Evolutionary conservation across 2,329 filamentous ascomycete species (phyloP).

Genomic region (Botrytis porri): DNA sequence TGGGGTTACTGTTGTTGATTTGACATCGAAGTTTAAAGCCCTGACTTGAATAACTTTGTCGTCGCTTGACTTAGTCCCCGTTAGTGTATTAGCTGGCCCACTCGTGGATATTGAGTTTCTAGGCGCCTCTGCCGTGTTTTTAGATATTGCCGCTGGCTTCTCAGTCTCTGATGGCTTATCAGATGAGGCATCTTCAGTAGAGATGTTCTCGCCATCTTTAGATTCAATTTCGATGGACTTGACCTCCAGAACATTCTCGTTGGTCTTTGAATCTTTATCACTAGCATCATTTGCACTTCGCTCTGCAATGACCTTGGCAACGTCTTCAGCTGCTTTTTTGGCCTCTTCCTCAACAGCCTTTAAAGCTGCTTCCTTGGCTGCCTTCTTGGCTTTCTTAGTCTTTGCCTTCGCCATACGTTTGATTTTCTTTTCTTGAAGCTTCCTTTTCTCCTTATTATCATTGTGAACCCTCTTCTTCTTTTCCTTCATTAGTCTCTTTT

Average conservation of each 20-base stretch:
- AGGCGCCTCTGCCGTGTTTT: background rate
- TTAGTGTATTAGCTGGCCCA: background rate
- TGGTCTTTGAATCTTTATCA: constrained; percentile 10
- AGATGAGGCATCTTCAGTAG: background rate
- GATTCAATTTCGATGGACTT: background rate
- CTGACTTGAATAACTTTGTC: constrained; percentile 10
- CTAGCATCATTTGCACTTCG: background rate
- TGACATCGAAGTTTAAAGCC: background rate
- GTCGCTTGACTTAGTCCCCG: background rate
- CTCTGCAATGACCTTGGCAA: background rate
- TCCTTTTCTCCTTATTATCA: constrained; percentile 24
- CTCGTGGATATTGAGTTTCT: background rate
- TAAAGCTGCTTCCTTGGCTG: constrained; percentile 18
- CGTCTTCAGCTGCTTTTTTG: background rate
- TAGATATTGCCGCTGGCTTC: background rate
- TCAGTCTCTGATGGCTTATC: background rate
- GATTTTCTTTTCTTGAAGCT: constrained; percentile 15
- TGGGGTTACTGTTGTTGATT: background rate
- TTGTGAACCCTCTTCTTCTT: constrained; percentile 32
- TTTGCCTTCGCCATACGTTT: constrained; percentile 24
- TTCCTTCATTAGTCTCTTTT: constrained; percentile 38
- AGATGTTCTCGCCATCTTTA: constrained; percentile 16
- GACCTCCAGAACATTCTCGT: constrained; percentile 2
- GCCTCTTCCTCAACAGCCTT: constrained; percentile 23
- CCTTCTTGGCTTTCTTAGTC: constrained; percentile 22